A percentile compares a stretch with the other conserved stretches of the same genome.
Evolutionary conservation across 805 yeast genomes (phyloP).

Genomic region (Sungouiella thailandica): DNA sequence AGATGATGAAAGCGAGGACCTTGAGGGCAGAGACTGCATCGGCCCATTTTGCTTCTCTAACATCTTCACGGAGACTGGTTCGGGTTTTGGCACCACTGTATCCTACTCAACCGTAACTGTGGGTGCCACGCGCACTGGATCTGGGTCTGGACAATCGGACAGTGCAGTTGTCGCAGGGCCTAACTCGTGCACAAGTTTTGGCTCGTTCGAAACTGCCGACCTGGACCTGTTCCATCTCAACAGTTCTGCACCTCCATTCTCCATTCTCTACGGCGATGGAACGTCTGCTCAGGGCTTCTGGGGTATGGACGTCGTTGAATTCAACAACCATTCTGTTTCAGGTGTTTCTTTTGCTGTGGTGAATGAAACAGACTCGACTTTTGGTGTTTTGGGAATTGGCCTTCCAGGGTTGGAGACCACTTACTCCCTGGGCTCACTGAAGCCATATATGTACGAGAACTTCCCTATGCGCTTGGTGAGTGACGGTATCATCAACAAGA

Average conservation of each 20-base stretch:
- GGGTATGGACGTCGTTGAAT: slow-evolving; percentile 56
- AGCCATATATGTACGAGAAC: slow-evolving; percentile 48
- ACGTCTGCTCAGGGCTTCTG: slow-evolving; percentile 46
- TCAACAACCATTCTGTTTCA: slow-evolving; percentile 46
- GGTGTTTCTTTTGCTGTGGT: slow-evolving; percentile 72
- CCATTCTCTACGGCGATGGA: slow-evolving; percentile 45
- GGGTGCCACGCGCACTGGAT: background rate
- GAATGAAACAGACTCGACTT: slow-evolving; percentile 52
- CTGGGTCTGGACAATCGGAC: background rate
- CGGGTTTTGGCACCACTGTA: background rate
- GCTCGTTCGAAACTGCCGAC: slow-evolving; percentile 41
- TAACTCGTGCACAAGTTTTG: slow-evolving; percentile 40
- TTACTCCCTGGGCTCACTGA: slow-evolving; percentile 11
- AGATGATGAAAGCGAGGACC: background rate
- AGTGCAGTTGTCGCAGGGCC: slow-evolving; percentile 13
- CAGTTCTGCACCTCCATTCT: slow-evolving; percentile 35
- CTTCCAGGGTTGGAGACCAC: slow-evolving; percentile 66
- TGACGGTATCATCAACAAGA: slow-evolving; percentile 51
- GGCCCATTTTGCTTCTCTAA: background rate
- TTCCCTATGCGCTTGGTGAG: slow-evolving; percentile 57
- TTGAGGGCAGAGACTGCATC: background rate
- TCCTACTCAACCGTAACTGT: background rate
- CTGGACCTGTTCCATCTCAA: slow-evolving; percentile 39
- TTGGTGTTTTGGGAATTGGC: slow-evolving; percentile 76
- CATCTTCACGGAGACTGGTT: background rate